Percentiles rank a stretch among this genome's conserved stretches.
phyloP scores from a whole-genome alignment of 139 green algal species.

The Picochlorum sp. region DNA sequence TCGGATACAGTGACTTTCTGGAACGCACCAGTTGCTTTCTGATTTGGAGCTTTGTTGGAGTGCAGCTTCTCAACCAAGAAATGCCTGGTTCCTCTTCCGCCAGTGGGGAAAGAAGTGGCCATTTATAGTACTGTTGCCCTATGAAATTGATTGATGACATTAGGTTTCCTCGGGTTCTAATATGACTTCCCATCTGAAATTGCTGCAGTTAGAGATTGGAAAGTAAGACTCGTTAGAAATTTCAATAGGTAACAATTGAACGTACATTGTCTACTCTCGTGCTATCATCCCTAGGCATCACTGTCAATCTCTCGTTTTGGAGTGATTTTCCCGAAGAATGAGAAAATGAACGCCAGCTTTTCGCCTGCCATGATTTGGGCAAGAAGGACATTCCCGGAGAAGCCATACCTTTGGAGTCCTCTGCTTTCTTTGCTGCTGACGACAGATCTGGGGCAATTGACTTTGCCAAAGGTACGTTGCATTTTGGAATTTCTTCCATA shows the following conservation, averaged over 20 bases:
- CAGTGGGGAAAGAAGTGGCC: conserved; percentile 60
- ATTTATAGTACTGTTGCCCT: conserved; percentile 55
- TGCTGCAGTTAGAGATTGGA: too few species aligned
- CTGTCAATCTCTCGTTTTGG: background rate
- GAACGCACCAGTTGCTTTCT: conserved; percentile 2
- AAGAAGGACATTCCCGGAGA: conserved; percentile 10
- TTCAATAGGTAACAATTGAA: too few species aligned
- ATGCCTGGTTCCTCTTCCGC: conserved; percentile 21
- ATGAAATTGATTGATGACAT: conserved; percentile 44
- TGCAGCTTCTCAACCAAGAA: conserved; percentile 7
- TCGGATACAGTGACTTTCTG: background rate
- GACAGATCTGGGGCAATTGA: too few species aligned
- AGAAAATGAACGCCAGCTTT: conserved; percentile 19
- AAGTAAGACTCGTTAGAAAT: too few species aligned
- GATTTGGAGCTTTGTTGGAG: background rate
- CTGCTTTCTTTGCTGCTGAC: too few species aligned
- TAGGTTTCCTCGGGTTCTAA: background rate
- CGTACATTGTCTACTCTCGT: too few species aligned
- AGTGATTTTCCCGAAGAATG: background rate
- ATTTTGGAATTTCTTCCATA: too few species aligned
- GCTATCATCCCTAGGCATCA: too few species aligned
- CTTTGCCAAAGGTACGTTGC: too few species aligned
- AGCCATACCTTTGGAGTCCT: background rate
- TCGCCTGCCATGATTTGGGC: conserved; percentile 25
- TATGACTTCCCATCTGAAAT: too few species aligned